Percentiles rank a stretch among this genome's conserved stretches.
Evolutionary conservation across 2,329 filamentous ascomycete species (phyloP).

Genomic region (Aspergillus niger): DNA sequence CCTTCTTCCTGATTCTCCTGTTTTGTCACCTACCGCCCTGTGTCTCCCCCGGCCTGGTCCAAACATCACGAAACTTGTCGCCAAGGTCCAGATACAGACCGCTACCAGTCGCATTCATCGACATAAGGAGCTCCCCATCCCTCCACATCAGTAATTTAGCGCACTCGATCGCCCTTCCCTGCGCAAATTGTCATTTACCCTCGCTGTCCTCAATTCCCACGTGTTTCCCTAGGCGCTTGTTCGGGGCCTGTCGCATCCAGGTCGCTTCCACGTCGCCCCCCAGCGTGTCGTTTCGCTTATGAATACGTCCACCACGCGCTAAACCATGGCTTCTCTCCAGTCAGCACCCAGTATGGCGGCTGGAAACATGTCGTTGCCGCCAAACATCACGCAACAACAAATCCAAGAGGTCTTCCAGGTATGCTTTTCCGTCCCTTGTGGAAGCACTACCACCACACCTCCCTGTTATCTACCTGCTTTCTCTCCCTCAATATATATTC

Average conservation of each 20-base stretch:
- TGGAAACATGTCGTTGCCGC: slow-evolving; percentile 63
- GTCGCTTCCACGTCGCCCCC: slow-evolving; percentile 7
- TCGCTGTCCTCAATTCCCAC: slow-evolving; percentile 19
- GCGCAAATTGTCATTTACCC: slow-evolving; percentile 29
- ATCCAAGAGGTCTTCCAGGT: slow-evolving; percentile 70
- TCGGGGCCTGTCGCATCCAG: slow-evolving; percentile 27
- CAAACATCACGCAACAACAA: slow-evolving; percentile 72
- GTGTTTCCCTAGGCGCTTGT: slow-evolving; percentile 22
- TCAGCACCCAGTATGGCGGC: slow-evolving; percentile 68
- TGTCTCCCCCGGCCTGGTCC: slow-evolving; percentile 22
- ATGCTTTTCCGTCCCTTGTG: slow-evolving; percentile 24
- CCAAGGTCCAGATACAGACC: slow-evolving; percentile 35
- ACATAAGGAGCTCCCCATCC: slow-evolving; percentile 22
- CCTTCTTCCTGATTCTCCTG: slow-evolving; percentile 23
- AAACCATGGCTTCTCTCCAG: slow-evolving; percentile 79
- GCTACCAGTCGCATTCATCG: slow-evolving; percentile 30
- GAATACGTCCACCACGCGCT: slow-evolving; percentile 33
- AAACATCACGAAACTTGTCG: slow-evolving; percentile 37
- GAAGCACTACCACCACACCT: not conserved
- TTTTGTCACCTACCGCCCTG: slow-evolving; percentile 25
- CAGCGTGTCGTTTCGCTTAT: slow-evolving; percentile 29
- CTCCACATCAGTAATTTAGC: slow-evolving; percentile 23
- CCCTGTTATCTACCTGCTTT: not conserved
- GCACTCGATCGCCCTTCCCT: slow-evolving; percentile 23
- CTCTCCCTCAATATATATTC: not conserved